A percentile compares a stretch with the other conserved stretches of the same genome.
These are phyloP conservation scores for Saccharomycopsis crataegensis DNA, from an alignment of 1,139 yeast genomes.

Conservation along the genomic window DNA sequence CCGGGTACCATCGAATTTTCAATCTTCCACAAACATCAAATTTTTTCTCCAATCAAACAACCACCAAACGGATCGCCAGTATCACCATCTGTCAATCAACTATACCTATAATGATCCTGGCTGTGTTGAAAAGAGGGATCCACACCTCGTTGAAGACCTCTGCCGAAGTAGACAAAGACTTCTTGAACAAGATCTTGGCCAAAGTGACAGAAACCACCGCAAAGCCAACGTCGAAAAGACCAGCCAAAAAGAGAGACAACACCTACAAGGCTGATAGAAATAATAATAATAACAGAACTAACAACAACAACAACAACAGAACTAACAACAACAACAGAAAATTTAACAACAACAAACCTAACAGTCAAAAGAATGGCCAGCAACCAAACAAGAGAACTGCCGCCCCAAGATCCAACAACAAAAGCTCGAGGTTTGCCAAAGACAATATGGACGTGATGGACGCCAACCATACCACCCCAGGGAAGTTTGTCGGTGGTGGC, in stretches of 20 bases:
- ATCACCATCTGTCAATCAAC: no score
- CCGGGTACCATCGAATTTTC: no score
- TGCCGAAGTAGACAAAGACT: neutral
- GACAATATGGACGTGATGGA: neutral
- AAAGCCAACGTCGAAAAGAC: neutral
- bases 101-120: no score
- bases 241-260: neutral
- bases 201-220: neutral
- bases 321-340: neutral
- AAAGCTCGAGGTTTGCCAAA: neutral
- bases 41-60: no score
- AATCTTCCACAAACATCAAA: no score
- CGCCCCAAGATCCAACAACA: neutral
- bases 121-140: neutral
- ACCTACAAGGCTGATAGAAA: neutral
- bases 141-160: neutral
- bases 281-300: neutral
- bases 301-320: neutral
- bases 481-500: neutral
- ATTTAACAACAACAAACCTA: neutral
- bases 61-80: no score
- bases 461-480: neutral
- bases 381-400: neutral
- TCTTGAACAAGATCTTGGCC: slow-evolving; percentile 1
- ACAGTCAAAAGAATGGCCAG: neutral